phyloP scores from a whole-genome alignment of 495 filamentous ascomycete genomes.

The Hyaloscypha hepaticicola region DNA sequence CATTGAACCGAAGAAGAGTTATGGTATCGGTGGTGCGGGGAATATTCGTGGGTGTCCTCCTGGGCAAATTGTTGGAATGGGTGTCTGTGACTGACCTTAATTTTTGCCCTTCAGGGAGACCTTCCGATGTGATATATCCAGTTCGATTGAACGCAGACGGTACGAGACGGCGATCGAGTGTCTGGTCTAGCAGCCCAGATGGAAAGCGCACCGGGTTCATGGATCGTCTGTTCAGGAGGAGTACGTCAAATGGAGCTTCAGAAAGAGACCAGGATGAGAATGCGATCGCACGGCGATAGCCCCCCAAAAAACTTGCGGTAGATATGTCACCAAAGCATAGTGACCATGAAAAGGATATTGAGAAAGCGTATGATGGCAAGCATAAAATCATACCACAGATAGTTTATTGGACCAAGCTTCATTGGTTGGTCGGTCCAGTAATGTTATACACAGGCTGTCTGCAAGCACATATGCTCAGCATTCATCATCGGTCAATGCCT shows the following conservation, averaged over 20 bases:
- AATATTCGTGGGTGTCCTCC: constrained; percentile 28
- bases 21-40: constrained; percentile 31
- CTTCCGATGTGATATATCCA: constrained; percentile 28
- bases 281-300: background rate
- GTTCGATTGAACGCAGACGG: constrained; percentile 19
- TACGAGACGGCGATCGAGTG: constrained; percentile 17
- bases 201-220: constrained; percentile 18
- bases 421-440: background rate
- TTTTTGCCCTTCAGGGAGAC: constrained; percentile 23
- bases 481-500: background rate
- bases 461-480: background rate
- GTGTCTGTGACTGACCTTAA: background rate
- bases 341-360: background rate
- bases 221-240: constrained; percentile 20
- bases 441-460: background rate
- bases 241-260: background rate
- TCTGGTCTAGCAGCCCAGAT: constrained; percentile 22
- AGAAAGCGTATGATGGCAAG: background rate
- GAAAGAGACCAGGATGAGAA: background rate
- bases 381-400: constrained; percentile 13
- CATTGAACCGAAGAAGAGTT: constrained; percentile 26
- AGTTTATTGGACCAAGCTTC: background rate
- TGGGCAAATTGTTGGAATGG: background rate
- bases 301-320: too few species aligned
- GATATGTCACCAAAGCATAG: background rate